Conservation (phyloP, 2,329 filamentous ascomycete species). For the Rutstroemia sp. region DNA sequence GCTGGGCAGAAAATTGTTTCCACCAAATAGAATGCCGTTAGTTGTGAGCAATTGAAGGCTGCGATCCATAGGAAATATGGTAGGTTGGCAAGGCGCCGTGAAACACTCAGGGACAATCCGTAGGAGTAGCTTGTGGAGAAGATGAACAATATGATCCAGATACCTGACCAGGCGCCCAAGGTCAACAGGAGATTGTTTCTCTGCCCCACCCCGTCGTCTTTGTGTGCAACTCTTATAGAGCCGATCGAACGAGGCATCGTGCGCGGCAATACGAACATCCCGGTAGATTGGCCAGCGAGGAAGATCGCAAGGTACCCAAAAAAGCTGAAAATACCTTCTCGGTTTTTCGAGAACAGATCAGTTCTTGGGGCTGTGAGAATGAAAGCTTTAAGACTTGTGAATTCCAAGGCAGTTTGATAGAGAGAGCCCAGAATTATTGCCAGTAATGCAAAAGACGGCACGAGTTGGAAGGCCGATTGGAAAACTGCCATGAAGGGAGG, state of each 20-base stretch:
- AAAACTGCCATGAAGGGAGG: slow-evolving; percentile 84
- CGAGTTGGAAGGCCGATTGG: slow-evolving; percentile 59
- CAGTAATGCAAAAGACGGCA: slow-evolving; percentile 72
- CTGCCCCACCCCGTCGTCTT: slow-evolving; percentile 32
- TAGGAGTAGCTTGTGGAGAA: slow-evolving; percentile 60
- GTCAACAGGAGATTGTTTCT: slow-evolving; percentile 53
- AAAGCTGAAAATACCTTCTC: slow-evolving; percentile 94
- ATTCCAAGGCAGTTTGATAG: slow-evolving; percentile 73
- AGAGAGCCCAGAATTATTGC: slow-evolving; percentile 58
- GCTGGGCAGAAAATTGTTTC: slow-evolving; percentile 74
- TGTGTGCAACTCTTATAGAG: neutral
- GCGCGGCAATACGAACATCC: slow-evolving; percentile 69
- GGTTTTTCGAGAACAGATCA: slow-evolving; percentile 78
- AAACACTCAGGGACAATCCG: slow-evolving; percentile 70
- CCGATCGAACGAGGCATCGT: slow-evolving; percentile 37
- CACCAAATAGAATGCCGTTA: slow-evolving; percentile 69
- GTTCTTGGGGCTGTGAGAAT: slow-evolving; percentile 75
- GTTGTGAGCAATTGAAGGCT: slow-evolving; percentile 82
- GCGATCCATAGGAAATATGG: slow-evolving; percentile 90
- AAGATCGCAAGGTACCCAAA: slow-evolving; percentile 92
- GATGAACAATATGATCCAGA: slow-evolving; percentile 66
- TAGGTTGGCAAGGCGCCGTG: slow-evolving; percentile 83
- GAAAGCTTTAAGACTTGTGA: slow-evolving; percentile 70
- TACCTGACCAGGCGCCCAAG: slow-evolving; percentile 54
- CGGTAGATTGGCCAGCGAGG: slow-evolving; percentile 77